Percentiles rank a stretch among this genome's conserved stretches.
phyloP scores from a whole-genome alignment of 1,284 basidiomycete species.

The Lentinus polychrous region DNA sequence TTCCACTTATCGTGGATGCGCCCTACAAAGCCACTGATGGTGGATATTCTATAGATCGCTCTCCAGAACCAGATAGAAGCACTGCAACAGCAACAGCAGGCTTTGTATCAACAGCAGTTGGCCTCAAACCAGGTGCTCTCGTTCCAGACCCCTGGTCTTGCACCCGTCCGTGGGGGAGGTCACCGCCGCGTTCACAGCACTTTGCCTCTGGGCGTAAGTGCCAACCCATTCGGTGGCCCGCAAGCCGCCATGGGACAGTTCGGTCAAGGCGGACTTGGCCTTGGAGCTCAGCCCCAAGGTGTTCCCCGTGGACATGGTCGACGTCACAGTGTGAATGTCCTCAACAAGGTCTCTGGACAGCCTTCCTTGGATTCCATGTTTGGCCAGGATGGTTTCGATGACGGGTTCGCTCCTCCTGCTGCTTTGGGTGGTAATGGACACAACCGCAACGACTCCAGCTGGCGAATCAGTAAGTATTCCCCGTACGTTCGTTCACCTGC shows the following conservation, averaged over 20 bases:
- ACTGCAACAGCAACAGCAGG: slow-evolving; percentile 85
- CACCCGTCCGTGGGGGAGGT: slow-evolving; percentile 47
- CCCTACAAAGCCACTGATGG: not conserved
- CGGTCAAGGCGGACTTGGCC: slow-evolving; percentile 44
- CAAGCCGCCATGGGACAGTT: slow-evolving; percentile 67
- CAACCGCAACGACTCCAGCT: slow-evolving; percentile 74
- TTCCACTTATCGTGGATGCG: slow-evolving; percentile 1
- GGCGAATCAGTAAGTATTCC: slow-evolving; percentile 73
- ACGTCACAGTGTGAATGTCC: slow-evolving; percentile 91
- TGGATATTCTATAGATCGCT: slow-evolving; percentile 55
- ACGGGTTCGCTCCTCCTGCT: slow-evolving; percentile 57
- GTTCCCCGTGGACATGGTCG: slow-evolving; percentile 83
- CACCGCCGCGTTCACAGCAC: slow-evolving; percentile 92
- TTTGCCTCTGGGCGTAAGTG: slow-evolving; percentile 52
- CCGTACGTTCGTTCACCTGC: slow-evolving; percentile 9
- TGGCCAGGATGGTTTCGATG: slow-evolving; percentile 65
- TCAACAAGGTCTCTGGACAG: slow-evolving; percentile 61
- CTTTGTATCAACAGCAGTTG: slow-evolving; percentile 80
- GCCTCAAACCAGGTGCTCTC: slow-evolving; percentile 70
- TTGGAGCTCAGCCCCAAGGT: slow-evolving; percentile 58
- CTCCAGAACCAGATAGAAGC: slow-evolving; percentile 88
- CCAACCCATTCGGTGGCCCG: slow-evolving; percentile 36
- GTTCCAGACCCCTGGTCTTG: slow-evolving; percentile 64
- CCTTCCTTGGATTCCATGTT: slow-evolving; percentile 44
- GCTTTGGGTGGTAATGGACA: slow-evolving; percentile 66